Conservation (phyloP, 106 monocot genomes). For the Dendrobium chrysotoxum region DNA sequence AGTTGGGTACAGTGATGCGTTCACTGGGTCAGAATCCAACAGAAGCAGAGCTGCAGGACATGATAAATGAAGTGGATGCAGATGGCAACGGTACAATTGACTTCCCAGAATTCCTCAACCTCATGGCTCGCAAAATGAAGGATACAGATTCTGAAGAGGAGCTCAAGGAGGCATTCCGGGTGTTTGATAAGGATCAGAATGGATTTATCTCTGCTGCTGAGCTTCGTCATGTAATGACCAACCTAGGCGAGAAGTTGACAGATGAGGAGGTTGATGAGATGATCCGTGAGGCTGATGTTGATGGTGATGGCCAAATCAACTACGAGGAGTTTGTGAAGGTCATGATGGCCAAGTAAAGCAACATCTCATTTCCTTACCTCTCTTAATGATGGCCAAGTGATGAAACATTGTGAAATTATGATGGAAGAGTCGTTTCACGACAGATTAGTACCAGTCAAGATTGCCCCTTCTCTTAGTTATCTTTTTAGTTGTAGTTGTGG, state of each 20-base stretch:
- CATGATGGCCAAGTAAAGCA: constrained; percentile 26
- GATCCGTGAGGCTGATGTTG: constrained; percentile 28
- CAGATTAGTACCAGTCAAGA: background rate
- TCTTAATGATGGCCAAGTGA: background rate
- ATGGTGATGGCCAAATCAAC: constrained; percentile 29
- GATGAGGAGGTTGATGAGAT: constrained; percentile 30
- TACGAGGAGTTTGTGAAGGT: constrained; percentile 27
- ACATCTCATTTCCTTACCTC: background rate
- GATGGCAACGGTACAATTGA: constrained; percentile 27
- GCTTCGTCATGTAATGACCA: constrained; percentile 28
- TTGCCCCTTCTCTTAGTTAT: background rate
- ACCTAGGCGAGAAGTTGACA: constrained; percentile 14
- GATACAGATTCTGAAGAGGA: constrained; percentile 27
- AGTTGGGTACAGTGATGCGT: constrained; percentile 28
- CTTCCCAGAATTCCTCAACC: constrained; percentile 26
- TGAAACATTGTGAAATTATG: background rate
- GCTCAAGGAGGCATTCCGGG: constrained; percentile 27
- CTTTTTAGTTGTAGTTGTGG: background rate
- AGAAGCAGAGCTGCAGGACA: constrained; percentile 24
- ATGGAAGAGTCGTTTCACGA: background rate
- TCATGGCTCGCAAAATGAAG: constrained; percentile 23
- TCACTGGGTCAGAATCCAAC: constrained; percentile 23
- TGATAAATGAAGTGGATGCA: constrained; percentile 26
- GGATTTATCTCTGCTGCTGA: constrained; percentile 29
- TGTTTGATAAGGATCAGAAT: constrained; percentile 29